Evolutionary conservation across 176 grass and related monocot genomes (phyloP).

Genomic region (Calamus simplicifolius): DNA sequence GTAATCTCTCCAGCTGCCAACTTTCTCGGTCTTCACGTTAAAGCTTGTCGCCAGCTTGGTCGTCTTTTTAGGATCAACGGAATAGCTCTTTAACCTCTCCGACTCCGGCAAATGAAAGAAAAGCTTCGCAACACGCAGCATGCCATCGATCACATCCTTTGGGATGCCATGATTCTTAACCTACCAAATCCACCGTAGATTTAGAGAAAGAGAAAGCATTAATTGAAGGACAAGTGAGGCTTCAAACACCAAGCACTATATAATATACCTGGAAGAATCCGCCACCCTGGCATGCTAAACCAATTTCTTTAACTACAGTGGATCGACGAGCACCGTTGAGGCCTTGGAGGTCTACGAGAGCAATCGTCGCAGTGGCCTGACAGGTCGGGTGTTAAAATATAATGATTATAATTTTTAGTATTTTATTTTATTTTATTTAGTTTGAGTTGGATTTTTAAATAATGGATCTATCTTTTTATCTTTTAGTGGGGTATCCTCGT

Average conservation of each 20-base stretch:
- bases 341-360: constrained; percentile 45
- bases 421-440: too few species aligned
- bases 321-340: constrained; percentile 29
- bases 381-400: too few species aligned
- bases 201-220: neutral
- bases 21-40: constrained; percentile 83
- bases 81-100: constrained; percentile 88
- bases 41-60: constrained; percentile 83
- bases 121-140: constrained; percentile 58
- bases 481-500: too few species aligned
- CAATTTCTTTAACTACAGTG: constrained; percentile 43
- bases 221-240: neutral
- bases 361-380: constrained; percentile 33
- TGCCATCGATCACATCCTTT: constrained; percentile 30
- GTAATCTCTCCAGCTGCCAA: constrained; percentile 87
- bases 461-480: too few species aligned
- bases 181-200: constrained; percentile 8
- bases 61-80: constrained; percentile 68
- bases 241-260: neutral
- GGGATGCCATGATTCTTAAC: constrained; percentile 79
- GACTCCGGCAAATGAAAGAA: constrained; percentile 91
- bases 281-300: constrained; percentile 48
- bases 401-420: too few species aligned
- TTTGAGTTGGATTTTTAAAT: too few species aligned
- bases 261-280: constrained; percentile 87